Conservation (phyloP, 768 basidiomycete genomes). For the Nidularia pulvinata region DNA sequence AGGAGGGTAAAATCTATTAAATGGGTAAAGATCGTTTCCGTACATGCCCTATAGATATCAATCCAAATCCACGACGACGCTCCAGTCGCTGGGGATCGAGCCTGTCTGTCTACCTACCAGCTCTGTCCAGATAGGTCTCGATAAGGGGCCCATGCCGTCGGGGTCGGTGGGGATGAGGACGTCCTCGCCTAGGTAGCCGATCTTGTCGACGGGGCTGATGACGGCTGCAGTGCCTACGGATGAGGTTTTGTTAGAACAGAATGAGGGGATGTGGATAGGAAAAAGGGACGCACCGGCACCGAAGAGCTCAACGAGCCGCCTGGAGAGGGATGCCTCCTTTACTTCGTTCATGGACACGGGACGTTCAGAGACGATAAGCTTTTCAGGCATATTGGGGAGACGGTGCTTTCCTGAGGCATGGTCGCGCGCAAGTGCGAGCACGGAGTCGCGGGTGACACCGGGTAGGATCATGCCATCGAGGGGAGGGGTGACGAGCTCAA, state of each 20-base stretch:
- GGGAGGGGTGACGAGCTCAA: conserved; percentile 87
- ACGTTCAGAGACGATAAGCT: conserved; percentile 65
- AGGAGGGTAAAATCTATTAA: no score
- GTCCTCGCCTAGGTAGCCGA: conserved; percentile 72
- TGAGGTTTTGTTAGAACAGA: neutral
- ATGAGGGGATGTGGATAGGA: neutral
- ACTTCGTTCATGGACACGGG: conserved; percentile 79
- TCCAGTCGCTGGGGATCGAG: conserved; percentile 78
- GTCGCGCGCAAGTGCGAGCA: conserved; percentile 67
- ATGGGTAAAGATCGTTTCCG: no score
- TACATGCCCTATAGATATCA: neutral
- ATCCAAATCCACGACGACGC: conserved; percentile 37
- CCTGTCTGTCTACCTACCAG: conserved; percentile 86
- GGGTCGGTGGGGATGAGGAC: conserved; percentile 61
- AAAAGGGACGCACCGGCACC: conserved; percentile 58
- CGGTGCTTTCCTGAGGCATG: conserved; percentile 47
- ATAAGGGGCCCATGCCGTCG: conserved; percentile 83
- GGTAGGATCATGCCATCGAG: conserved; percentile 92
- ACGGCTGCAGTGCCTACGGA: conserved; percentile 72
- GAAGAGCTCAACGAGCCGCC: conserved; percentile 78
- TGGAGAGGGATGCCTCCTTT: conserved; percentile 53
- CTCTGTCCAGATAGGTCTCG: conserved; percentile 66
- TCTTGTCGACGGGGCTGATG: conserved; percentile 68
- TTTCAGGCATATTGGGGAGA: conserved; percentile 51
- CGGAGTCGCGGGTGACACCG: conserved; percentile 88